Evolutionary conservation across 768 basidiomycete genomes (phyloP).

Genomic region (Boletus subcaerulescens): DNA sequence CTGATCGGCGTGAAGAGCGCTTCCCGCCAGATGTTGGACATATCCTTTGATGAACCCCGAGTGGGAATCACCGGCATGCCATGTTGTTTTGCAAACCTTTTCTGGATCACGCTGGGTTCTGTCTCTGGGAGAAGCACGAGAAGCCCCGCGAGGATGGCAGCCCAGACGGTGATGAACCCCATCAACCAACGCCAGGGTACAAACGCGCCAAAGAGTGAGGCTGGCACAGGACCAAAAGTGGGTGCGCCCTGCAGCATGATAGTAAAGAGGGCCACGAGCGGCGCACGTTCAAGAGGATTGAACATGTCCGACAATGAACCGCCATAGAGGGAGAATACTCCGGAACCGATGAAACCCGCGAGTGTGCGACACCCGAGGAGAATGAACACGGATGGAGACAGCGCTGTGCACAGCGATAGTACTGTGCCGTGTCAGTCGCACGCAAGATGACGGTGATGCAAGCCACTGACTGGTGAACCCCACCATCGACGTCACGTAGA

Average conservation of each 20-base stretch:
- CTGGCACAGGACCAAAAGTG: slow-evolving; percentile 27
- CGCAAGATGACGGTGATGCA: neutral
- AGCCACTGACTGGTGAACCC: slow-evolving; percentile 22
- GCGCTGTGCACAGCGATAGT: slow-evolving; percentile 20
- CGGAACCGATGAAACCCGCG: slow-evolving; percentile 24
- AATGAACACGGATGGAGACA: slow-evolving; percentile 22
- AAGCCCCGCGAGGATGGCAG: slow-evolving; percentile 14
- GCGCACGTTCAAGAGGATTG: slow-evolving; percentile 25
- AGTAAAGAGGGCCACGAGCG: slow-evolving; percentile 30
- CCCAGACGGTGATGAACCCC: slow-evolving; percentile 26
- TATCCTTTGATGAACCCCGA: neutral
- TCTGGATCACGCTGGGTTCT: slow-evolving; percentile 19
- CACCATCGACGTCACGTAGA: slow-evolving; percentile 18
- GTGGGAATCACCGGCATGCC: neutral
- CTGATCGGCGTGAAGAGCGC: slow-evolving; percentile 25
- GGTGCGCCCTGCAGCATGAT: slow-evolving; percentile 30
- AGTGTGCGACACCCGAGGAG: slow-evolving; percentile 20
- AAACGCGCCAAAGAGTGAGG: slow-evolving; percentile 19
- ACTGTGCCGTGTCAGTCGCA: slow-evolving; percentile 15
- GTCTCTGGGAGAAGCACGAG: slow-evolving; percentile 25
- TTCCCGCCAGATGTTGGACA: slow-evolving; percentile 18
- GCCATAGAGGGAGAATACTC: slow-evolving; percentile 29
- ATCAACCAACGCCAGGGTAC: slow-evolving; percentile 28
- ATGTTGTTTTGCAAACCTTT: slow-evolving; percentile 13
- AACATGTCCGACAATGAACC: slow-evolving; percentile 31